Base-by-base conservation (phyloP, 2,329 filamentous ascomycete genomes). In the Neopestalotiopsis rosae region DNA sequence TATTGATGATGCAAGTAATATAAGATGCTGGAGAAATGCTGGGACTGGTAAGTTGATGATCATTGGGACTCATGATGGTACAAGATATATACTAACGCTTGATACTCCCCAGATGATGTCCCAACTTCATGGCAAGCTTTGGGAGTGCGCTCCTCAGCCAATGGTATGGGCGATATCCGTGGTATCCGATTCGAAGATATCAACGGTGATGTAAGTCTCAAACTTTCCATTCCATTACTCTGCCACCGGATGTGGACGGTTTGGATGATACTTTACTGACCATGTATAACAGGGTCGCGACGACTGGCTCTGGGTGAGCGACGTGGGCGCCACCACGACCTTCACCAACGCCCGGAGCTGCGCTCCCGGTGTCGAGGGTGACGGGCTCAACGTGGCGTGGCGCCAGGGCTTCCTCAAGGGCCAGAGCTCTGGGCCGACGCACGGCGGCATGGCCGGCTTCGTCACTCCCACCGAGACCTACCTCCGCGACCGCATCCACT, bases 101-200 rank as follows among this genome's bases (percentile, higher is more conserved):
- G 20, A 30, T 30, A 24, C 20, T 34, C 30, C 24, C 24, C 10
- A 59, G 75, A 73, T 1, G 72, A 79, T 4, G 70, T 64, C 2
- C 76, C 79, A 0, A 70, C 69, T 1, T 80, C 76, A 69, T 83
- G 79, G 78, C 78, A 83, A 68, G 65, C 70, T 1, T 71, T 82
- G 42, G 77, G 71, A 3, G 12, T 69, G 20, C 65, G 70, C 2
- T 78, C 75, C 58, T 67, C 67, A 4, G 68, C 57, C 13, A 71
- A 74, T 45, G 67, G 66, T 1, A 74, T 74, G 68, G 72, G 74
- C 1, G 70, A 76, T 38, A 40, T 72, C 9, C 28, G 40, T 14
- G 75, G 74, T 0, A 62, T 76, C 5, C 71, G 70, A 1, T 73
- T 75, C 30, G 69, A 71, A 4, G 76, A 78, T 30, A 70, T 77